Percentiles rank a stretch among this genome's conserved stretches.
Evolutionary conservation across 352 stramenopile species (phyloP).

Genomic region (Achlya hypogyna): DNA sequence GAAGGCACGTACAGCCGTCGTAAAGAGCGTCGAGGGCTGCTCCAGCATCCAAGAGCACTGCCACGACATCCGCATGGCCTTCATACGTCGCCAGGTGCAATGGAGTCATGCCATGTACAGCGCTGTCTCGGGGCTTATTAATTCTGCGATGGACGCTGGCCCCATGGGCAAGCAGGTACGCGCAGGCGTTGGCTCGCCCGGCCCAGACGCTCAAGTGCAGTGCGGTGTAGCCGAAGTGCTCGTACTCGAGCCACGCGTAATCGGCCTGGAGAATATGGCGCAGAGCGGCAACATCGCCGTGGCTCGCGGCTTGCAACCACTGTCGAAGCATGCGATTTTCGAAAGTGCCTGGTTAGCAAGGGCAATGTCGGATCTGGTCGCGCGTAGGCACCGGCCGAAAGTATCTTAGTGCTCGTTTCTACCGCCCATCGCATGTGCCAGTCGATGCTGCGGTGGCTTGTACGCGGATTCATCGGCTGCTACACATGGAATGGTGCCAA

Average conservation of each 20-base stretch:
- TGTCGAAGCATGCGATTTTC: not conserved
- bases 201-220: not conserved
- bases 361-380: not conserved
- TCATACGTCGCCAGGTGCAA: not conserved
- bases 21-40: not conserved
- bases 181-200: too few species aligned
- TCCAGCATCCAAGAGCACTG: not conserved
- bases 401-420: not conserved
- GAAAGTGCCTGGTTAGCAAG: not conserved
- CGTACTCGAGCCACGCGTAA: not conserved
- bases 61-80: not conserved
- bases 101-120: not conserved
- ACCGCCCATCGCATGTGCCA: too few species aligned
- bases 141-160: not conserved
- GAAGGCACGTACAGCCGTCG: not conserved
- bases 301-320: not conserved
- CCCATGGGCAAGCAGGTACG: not conserved
- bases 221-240: not conserved
- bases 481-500: too few species aligned
- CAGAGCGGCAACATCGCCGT: not conserved
- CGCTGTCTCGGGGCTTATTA: not conserved
- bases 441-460: not conserved
- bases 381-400: not conserved
- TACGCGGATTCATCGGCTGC: too few species aligned
- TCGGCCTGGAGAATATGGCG: not conserved